A percentile compares a stretch with the other conserved stretches of the same genome.
These are phyloP conservation scores for Moelleriella libera DNA, from an alignment of 2,329 filamentous ascomycete genomes.

Conservation along the genomic window DNA sequence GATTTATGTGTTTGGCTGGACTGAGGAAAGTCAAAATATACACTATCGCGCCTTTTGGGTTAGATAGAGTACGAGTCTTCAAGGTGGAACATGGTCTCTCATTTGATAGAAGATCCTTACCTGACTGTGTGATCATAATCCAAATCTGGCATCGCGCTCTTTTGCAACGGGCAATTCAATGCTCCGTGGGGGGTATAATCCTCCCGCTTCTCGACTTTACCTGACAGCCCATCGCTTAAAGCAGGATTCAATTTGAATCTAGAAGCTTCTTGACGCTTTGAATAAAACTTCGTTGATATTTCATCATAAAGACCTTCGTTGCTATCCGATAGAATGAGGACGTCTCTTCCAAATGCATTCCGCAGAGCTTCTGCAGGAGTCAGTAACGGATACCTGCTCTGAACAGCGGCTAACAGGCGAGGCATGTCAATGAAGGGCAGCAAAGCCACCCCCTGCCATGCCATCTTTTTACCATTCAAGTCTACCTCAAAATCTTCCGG, in stretches of 20 bases:
- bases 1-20: conserved; percentile 71
- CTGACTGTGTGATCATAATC: conserved; percentile 79
- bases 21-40: conserved; percentile 72
- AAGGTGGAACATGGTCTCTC: neutral
- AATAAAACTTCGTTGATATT: conserved; percentile 75
- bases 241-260: conserved; percentile 62
- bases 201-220: conserved; percentile 68
- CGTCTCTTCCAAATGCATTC: conserved; percentile 69
- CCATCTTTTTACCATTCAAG: conserved; percentile 95
- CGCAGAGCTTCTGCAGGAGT: conserved; percentile 63
- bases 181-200: conserved; percentile 73
- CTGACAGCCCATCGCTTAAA: conserved; percentile 64
- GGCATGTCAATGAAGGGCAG: conserved; percentile 94
- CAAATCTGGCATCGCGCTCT: conserved; percentile 57
- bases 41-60: conserved; percentile 31
- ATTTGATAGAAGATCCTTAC: conserved; percentile 29
- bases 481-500: conserved; percentile 88
- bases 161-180: conserved; percentile 63
- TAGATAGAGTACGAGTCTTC: neutral
- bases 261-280: conserved; percentile 60
- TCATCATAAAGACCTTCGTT: conserved; percentile 73
- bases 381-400: conserved; percentile 66
- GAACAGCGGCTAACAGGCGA: conserved; percentile 68
- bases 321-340: conserved; percentile 69
- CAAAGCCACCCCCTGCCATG: conserved; percentile 90